phyloP scores from a whole-genome alignment of 163 green algal genomes.

The Trebouxiophyceae sp. region DNA sequence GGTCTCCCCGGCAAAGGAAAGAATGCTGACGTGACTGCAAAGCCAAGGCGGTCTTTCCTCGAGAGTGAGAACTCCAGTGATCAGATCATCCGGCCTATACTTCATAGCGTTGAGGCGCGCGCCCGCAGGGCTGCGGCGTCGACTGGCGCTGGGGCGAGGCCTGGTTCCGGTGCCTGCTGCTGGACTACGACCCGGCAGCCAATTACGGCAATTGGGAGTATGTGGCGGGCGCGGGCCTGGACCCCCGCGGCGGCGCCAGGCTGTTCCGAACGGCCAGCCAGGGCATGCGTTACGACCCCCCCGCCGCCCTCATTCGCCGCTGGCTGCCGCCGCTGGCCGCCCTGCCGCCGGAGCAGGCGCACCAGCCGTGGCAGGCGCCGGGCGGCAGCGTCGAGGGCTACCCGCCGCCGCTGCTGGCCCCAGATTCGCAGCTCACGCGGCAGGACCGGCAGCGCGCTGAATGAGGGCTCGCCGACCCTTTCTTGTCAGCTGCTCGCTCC shows the following conservation, averaged over 20 bases:
- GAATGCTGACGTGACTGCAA: too few relatives aligned
- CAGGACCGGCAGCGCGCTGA: too few relatives aligned
- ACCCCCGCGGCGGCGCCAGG: constrained; percentile 8
- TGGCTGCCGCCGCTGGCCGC: constrained; percentile 32
- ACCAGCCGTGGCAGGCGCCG: constrained; percentile 30
- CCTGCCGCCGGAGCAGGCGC: constrained; percentile 15
- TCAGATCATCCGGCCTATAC: too few relatives aligned
- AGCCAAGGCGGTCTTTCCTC: too few relatives aligned
- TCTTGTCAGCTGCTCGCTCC: too few relatives aligned
- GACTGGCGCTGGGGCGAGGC: background rate
- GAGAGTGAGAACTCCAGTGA: too few relatives aligned
- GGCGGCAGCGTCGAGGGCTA: constrained; percentile 14
- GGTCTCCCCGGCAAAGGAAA: too few relatives aligned
- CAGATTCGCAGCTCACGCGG: constrained; percentile 10
- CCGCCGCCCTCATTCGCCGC: background rate
- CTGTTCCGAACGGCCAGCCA: constrained; percentile 39
- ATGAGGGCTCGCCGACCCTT: too few relatives aligned
- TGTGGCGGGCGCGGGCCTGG: constrained; percentile 21
- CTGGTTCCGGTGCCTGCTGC: constrained; percentile 11
- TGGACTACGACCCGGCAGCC: constrained; percentile 6
- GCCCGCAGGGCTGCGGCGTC: background rate
- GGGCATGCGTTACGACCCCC: constrained; percentile 29
- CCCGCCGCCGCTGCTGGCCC: constrained; percentile 14
- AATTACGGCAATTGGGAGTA: constrained; percentile 8
- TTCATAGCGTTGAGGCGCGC: too few relatives aligned